These are phyloP conservation scores for Solanum sparsipilum DNA, from an alignment of 257 asterid species.

Conservation along the genomic window DNA sequence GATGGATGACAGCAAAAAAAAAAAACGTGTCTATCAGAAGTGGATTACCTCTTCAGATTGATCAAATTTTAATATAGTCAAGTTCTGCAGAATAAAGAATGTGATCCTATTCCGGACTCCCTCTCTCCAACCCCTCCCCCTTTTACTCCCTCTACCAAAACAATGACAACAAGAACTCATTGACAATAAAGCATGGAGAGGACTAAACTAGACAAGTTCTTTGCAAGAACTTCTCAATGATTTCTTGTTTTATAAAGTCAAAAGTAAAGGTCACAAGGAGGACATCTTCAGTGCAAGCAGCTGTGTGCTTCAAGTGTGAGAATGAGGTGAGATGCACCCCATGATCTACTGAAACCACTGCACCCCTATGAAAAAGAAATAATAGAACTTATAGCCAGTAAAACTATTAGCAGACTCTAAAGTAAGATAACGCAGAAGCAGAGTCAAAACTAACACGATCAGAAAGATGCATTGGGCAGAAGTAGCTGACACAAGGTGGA, in stretches of 20 bases:
- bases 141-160: not conserved
- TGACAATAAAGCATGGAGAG: not conserved
- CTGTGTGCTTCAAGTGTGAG: not conserved
- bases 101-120: not conserved
- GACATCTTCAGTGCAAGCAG: not conserved
- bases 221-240: not conserved
- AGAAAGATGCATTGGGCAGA: constrained; percentile 96
- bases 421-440: not conserved
- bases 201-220: not conserved
- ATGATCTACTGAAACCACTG: not conserved
- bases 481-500: constrained; percentile 86
- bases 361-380: not conserved
- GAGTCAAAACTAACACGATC: constrained; percentile 49
- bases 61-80: not conserved
- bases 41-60: not conserved
- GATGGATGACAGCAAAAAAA: no score
- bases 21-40: not conserved
- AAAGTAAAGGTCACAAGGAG: not conserved
- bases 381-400: not conserved
- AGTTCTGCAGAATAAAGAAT: not conserved
- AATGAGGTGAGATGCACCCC: not conserved
- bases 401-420: not conserved
- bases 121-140: not conserved
- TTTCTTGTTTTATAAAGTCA: not conserved
- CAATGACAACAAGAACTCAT: not conserved